Evolutionary conservation across 345 rosid species (phyloP).

Genomic region (Nephelium lappaceum): DNA sequence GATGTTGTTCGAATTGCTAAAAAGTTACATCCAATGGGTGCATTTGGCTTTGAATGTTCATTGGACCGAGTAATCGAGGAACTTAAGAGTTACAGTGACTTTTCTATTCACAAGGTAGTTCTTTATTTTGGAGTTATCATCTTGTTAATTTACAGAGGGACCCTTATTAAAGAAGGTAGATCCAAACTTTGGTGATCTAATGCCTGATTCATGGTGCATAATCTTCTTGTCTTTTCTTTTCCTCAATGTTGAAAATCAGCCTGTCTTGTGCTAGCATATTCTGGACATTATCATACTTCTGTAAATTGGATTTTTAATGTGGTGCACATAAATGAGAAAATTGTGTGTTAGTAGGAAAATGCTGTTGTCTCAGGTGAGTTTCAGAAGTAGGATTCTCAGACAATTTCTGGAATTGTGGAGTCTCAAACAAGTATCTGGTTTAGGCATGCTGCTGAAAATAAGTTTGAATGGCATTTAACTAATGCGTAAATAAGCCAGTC

Average conservation of each 20-base stretch:
- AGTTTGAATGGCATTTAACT: neutral
- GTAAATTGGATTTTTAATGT: neutral
- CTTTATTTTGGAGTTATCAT: conserved; percentile 11
- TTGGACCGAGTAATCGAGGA: conserved; percentile 83
- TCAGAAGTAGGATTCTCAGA: neutral
- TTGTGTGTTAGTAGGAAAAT: neutral
- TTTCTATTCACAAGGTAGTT: conserved; percentile 86
- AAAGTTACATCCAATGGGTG: conserved; percentile 82
- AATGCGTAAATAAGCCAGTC: neutral
- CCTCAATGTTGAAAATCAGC: neutral
- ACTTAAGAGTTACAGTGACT: conserved; percentile 81
- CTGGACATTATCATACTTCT: neutral
- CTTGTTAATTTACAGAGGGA: neutral
- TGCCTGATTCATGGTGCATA: neutral
- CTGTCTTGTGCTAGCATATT: neutral
- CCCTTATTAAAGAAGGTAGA: neutral
- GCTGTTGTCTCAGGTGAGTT: neutral
- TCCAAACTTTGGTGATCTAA: neutral
- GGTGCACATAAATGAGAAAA: neutral
- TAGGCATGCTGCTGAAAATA: neutral
- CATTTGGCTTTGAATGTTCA: conserved; percentile 87
- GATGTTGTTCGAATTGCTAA: conserved; percentile 76
- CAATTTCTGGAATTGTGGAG: neutral
- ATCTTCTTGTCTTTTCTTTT: neutral
- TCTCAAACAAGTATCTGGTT: neutral